Percentiles rank a stretch among this genome's conserved stretches.
These are phyloP conservation scores for Botrytis medusae DNA, from an alignment of 2,329 filamentous ascomycete species.

Conservation along the genomic window DNA sequence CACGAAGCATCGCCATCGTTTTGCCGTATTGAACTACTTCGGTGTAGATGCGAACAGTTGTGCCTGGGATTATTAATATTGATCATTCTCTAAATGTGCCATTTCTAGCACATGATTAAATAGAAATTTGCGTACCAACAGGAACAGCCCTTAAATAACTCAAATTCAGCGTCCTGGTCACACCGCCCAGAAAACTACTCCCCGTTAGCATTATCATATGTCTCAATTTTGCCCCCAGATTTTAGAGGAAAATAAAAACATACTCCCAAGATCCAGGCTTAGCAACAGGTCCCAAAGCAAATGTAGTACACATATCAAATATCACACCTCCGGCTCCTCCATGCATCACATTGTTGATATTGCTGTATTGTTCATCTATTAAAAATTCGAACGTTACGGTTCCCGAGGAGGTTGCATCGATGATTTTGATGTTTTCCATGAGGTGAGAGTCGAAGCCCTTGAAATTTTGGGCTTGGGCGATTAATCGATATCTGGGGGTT, in stretches of 20 bases:
- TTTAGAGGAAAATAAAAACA: slow-evolving; percentile 23
- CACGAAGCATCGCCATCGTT: slow-evolving; percentile 53
- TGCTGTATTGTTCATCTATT: slow-evolving; percentile 47
- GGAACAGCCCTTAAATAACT: slow-evolving; percentile 52
- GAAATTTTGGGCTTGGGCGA: slow-evolving; percentile 26
- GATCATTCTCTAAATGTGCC: neutral
- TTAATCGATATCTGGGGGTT: slow-evolving; percentile 30
- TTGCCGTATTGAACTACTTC: slow-evolving; percentile 48
- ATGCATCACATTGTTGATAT: slow-evolving; percentile 50
- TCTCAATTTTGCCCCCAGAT: neutral
- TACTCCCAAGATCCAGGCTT: slow-evolving; percentile 51
- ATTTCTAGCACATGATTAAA: neutral
- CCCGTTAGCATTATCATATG: neutral
- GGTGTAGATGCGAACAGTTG: slow-evolving; percentile 45
- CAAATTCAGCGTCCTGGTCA: slow-evolving; percentile 51
- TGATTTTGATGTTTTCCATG: slow-evolving; percentile 34
- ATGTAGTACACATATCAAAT: slow-evolving; percentile 55
- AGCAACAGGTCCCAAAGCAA: slow-evolving; percentile 49
- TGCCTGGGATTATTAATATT: slow-evolving; percentile 34
- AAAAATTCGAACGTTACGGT: slow-evolving; percentile 46
- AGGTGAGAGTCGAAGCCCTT: slow-evolving; percentile 33
- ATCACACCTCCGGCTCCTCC: slow-evolving; percentile 54
- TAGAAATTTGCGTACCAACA: slow-evolving; percentile 39
- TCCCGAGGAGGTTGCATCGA: slow-evolving; percentile 39
- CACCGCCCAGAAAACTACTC: slow-evolving; percentile 48